Percentiles rank a stretch among this genome's conserved stretches.
Evolutionary conservation across 2,329 filamentous ascomycete genomes (phyloP).

Genomic region (Trichoderma koningiopsis): DNA sequence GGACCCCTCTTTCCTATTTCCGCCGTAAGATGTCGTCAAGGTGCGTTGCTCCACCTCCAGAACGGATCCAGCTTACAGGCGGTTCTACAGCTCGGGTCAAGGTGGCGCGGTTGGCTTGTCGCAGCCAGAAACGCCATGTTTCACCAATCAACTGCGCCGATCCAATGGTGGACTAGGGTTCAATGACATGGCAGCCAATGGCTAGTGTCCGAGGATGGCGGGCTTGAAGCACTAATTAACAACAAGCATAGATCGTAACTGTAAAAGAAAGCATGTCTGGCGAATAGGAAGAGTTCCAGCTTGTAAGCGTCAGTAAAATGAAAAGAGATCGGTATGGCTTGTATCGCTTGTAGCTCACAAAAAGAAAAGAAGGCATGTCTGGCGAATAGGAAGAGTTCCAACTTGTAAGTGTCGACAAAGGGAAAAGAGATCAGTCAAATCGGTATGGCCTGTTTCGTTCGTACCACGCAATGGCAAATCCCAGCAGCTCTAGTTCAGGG

Average conservation of each 20-base stretch:
- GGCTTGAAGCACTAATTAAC: background rate
- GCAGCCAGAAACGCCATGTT: background rate
- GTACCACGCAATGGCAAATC: background rate
- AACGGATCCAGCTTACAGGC: background rate
- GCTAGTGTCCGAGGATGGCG: background rate
- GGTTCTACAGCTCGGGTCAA: background rate
- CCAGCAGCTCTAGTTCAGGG: background rate
- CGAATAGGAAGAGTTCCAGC: background rate
- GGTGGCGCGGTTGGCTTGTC: constrained; percentile 8
- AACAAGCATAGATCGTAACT: background rate
- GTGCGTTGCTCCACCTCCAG: constrained; percentile 5
- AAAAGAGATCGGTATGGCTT: too few relatives aligned
- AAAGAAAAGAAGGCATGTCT: background rate
- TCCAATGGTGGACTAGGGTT: background rate
- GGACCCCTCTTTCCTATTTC: constrained; percentile 8
- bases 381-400: background rate
- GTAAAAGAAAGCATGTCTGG: background rate
- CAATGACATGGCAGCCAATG: background rate
- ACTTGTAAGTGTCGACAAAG: background rate
- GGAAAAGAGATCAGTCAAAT: background rate
- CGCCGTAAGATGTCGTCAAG: constrained; percentile 1
- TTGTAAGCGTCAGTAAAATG: too few relatives aligned
- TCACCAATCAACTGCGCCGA: background rate
- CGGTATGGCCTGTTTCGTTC: background rate
- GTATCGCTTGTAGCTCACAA: too few relatives aligned